Evolutionary conservation across 176 grass and related monocot species (phyloP), one percentile per base, ranked within the genome.

Genomic region (Oryza meyeriana): DNA sequence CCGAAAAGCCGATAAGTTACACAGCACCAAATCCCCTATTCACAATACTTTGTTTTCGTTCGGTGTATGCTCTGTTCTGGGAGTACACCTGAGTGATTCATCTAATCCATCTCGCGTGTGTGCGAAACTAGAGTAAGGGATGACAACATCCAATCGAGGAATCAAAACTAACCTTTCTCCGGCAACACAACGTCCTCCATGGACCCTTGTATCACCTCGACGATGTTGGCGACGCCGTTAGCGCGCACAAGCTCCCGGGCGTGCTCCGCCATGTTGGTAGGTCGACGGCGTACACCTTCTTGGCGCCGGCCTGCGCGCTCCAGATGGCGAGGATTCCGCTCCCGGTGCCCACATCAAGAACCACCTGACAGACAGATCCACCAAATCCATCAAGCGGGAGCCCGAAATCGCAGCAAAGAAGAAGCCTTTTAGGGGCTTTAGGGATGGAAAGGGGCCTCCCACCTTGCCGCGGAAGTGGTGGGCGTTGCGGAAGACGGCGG

Each of bases 241-340:
- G 85, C 93, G 50, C 85, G 90, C 20, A 74, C 96, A 20, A 99
- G 96, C 58, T 93, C 93, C 27, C 96, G 87, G 8, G 96, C 96
- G 84, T 99, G 96, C 73, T 95, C 96, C 20, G 96, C 87, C 93
- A 99, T 93, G 77, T 94, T 94, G 10, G 96, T 99, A 11, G 96
- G 93, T 99, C 96, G 7, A 99, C 91, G 31, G 93, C 96, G 40
- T 95, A 99, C 28, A 99, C 96, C 89, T 94, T 99, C 89, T 72
- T 85, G 52, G 96, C 96, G n/a, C 96, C 96, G 11, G 93, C 96
- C 76, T 95, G 90, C 1, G 93, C 96, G 44, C 90, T 93, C 96
- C 93, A 99, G 83, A 99, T 95, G 13, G 96, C 96, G 2, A 99
- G 93, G 47, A 99, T 99, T 26, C 96, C 96, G 71, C 96, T 99